phyloP scores from a whole-genome alignment of 352 stramenopile species.

The Globisporangium cederbergense region DNA sequence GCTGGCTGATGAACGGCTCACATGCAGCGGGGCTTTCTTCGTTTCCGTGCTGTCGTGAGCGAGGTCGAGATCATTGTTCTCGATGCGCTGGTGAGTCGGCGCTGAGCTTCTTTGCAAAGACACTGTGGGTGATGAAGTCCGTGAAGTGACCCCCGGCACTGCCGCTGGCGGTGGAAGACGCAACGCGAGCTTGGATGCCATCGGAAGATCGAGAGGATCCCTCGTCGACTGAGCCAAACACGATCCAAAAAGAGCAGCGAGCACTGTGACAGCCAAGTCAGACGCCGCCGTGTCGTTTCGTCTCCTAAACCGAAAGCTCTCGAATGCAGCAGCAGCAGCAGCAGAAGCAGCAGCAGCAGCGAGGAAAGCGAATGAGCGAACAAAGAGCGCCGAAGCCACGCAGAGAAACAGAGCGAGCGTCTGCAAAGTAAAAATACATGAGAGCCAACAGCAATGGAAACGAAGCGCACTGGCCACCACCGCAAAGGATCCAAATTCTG shows the following conservation, averaged over 20 bases:
- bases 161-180: not conserved
- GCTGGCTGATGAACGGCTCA: not conserved
- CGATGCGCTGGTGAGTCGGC: not conserved
- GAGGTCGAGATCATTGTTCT: conserved; percentile 6
- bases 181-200: conserved; percentile 13
- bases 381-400: not conserved
- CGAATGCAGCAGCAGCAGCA: not conserved
- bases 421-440: not conserved
- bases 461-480: not conserved
- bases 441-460: not conserved
- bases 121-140: not conserved
- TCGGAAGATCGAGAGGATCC: not conserved
- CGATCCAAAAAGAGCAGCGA: not conserved
- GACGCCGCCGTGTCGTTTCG: conserved; percentile 1
- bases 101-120: not conserved
- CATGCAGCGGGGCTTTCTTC: not conserved
- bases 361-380: not conserved
- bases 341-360: not conserved
- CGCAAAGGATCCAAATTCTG: not conserved
- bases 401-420: not conserved
- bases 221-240: not conserved
- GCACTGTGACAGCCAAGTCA: not conserved
- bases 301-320: not conserved
- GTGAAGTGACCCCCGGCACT: not conserved
- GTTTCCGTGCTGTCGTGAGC: not conserved